Evolutionary conservation across 768 basidiomycete species (phyloP), one percentile per base, ranked within the genome.

Genomic region (Boletus barrowsii): DNA sequence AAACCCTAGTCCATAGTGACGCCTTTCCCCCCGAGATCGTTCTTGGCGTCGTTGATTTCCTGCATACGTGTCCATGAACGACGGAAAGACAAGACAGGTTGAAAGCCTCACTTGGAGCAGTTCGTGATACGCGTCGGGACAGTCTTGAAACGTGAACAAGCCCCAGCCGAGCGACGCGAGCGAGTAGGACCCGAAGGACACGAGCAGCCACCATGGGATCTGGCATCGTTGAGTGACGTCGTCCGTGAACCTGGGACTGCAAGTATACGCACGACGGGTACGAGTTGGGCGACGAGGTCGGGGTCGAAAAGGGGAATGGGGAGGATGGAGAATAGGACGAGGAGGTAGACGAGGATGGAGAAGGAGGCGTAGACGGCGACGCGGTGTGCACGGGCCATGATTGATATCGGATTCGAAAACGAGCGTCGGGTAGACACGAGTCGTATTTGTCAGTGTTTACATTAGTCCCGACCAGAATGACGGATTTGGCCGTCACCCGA

Each of bases 121-220:
- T 67, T 88, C 86, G 13, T 79, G 75, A 59, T 91, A 88, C 5
- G 90, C 89, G 60, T 91, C 88, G 39, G 88, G 86, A 66, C 88
- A 88, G 60, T 92, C 90, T 62, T 81, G 73, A 62, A 90, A 87
- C 3, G 84, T 84, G 59, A 83, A 79, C 41, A 91, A 64, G 3
- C 89, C 90, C 78, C 82, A 81, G 10, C 90, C 89, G 18, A 92
- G 80, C 10, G 84, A 87, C 73, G 83, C 83, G 11, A 92, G 79
- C 17, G 86, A 86, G 66, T 88, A 92, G 2, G 89, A 83, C 13
- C 90, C 90, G 58, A 90, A 90, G 2, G 85, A 75, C 3, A 92
- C 84, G 13, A 92, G 79, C 10, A 89, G 63, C 88, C 88, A 91
- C 86, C 87, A 93, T 3, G 90, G 89, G 30, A 91, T 68, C 51